Conservation (phyloP, 2,329 filamentous ascomycete species). For the Colletotrichum sp. region DNA sequence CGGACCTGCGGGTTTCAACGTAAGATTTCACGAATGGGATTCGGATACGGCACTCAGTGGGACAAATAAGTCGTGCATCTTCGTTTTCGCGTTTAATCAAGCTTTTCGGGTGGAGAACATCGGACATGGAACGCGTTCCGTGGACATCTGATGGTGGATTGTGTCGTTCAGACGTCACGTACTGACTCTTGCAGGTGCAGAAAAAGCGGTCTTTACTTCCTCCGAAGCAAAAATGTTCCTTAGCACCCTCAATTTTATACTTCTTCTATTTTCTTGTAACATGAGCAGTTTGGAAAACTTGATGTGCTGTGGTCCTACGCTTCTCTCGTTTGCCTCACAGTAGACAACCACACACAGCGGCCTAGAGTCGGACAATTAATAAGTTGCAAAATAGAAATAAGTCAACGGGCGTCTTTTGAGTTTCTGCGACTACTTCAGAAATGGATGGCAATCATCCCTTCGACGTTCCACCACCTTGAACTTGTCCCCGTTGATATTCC, state of each 20-base stretch:
- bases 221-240: background rate
- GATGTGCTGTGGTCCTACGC: background rate
- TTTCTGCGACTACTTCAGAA: background rate
- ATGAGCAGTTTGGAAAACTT: rapidly evolving
- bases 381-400: background rate
- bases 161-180: background rate
- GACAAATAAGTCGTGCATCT: background rate
- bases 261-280: background rate
- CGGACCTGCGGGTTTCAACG: background rate
- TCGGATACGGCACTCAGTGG: background rate
- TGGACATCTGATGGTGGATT: background rate
- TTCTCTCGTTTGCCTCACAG: background rate
- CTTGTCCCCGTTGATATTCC: background rate
- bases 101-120: background rate
- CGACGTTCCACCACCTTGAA: background rate
- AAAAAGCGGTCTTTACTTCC: background rate
- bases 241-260: background rate
- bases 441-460: background rate
- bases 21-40: background rate
- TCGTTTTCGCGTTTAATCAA: background rate
- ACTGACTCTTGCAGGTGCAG: background rate
- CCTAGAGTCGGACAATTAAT: rapidly evolving
- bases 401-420: background rate
- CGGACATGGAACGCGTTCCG: background rate
- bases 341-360: background rate